Evolutionary conservation across 1,284 basidiomycete species (phyloP).

Genomic region (Rhodotorula mucilaginosa): DNA sequence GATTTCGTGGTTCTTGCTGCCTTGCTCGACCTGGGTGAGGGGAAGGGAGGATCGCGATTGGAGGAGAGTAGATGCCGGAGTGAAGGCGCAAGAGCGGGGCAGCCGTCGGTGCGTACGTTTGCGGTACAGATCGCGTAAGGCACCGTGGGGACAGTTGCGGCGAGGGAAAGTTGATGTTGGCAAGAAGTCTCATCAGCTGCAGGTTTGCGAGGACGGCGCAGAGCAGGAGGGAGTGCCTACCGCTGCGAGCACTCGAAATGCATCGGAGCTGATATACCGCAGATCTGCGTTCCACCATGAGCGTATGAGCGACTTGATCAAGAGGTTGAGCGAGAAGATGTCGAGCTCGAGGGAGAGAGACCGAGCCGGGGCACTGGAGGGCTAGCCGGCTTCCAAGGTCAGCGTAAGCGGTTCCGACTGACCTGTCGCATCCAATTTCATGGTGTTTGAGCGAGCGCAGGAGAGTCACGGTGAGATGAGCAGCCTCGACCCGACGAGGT

Average conservation of each 20-base stretch:
- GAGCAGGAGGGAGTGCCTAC: conserved; percentile 52
- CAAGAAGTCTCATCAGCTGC: not conserved
- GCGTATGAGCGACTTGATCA: conserved; percentile 17
- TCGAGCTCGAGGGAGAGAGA: not conserved
- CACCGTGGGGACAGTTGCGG: not conserved
- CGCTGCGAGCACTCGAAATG: conserved; percentile 90
- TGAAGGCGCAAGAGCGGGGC: not conserved
- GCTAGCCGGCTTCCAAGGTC: not conserved
- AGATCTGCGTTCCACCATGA: conserved; percentile 97
- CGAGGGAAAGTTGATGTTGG: not conserved
- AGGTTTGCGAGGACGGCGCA: not conserved
- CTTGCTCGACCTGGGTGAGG: conserved; percentile 78
- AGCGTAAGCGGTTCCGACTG: not conserved
- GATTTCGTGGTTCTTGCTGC: conserved; percentile 95
- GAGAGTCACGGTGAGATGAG: not conserved
- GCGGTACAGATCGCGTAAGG: not conserved
- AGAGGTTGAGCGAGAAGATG: not conserved
- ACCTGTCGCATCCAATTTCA: conserved; percentile 41
- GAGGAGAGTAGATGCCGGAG: not conserved
- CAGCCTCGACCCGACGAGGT: no score
- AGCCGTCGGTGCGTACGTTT: no score
- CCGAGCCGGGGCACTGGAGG: not conserved
- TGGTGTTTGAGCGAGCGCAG: not conserved
- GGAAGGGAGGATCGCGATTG: not conserved
- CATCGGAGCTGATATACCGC: conserved; percentile 85